Evolutionary conservation across 495 filamentous ascomycete genomes (phyloP).

Genomic region (Aspergillus nidulans): DNA sequence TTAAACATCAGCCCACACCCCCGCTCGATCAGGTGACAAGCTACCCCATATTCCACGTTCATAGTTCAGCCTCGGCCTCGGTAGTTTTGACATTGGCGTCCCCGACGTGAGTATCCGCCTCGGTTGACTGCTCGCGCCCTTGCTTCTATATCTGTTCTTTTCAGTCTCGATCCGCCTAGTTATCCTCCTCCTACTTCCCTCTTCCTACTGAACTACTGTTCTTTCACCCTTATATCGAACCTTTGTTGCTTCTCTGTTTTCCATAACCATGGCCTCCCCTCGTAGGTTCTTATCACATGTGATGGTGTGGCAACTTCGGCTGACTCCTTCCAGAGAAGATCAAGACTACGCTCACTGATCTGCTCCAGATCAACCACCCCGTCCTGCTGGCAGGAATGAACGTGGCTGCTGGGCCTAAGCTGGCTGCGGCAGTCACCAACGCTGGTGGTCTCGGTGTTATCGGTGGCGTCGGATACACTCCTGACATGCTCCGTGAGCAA

Average conservation of each 20-base stretch:
- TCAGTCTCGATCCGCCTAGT: too few species aligned
- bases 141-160: not conserved
- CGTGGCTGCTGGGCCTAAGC: conserved; percentile 93
- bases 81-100: not conserved
- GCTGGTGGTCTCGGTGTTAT: conserved; percentile 95
- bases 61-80: conserved; percentile 20
- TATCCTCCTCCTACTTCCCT: not conserved
- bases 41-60: not conserved
- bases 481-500: conserved; percentile 93
- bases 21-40: not conserved
- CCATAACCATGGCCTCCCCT: conserved; percentile 67
- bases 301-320: conserved; percentile 10
- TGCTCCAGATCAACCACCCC: conserved; percentile 95
- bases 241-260: not conserved
- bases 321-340: conserved; percentile 62
- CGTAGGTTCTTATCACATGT: conserved; percentile 52
- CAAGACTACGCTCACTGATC: conserved; percentile 85
- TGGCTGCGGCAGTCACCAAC: conserved; percentile 95
- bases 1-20: not conserved
- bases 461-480: conserved; percentile 93
- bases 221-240: not conserved
- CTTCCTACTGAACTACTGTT: conserved; percentile 6
- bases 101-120: conserved; percentile 8
- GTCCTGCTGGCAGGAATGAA: conserved; percentile 98
- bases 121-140: conserved; percentile 13